Evolutionary conservation across 1,284 basidiomycete species (phyloP).

Genomic region (Phlebopus sp.): DNA sequence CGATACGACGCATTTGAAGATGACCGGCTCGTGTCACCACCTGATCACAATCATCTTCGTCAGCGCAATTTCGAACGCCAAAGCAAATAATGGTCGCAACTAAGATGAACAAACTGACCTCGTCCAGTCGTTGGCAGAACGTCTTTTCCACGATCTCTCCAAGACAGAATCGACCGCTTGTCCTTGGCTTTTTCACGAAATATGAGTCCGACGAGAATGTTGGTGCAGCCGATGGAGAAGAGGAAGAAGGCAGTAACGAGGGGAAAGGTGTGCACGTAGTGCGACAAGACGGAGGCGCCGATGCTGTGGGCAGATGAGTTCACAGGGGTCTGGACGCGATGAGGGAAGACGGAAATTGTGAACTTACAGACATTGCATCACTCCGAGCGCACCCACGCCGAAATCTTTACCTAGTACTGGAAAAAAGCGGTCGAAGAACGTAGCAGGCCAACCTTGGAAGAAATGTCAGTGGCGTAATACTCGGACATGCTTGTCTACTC

Average conservation of each 20-base stretch:
- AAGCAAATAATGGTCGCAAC: constrained; percentile 13
- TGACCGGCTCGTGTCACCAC: not conserved
- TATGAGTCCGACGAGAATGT: constrained; percentile 75
- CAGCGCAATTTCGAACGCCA: constrained; percentile 10
- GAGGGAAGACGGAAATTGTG: not conserved
- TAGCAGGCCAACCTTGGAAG: constrained; percentile 63
- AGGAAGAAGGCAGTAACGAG: constrained; percentile 84
- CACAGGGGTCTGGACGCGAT: not conserved
- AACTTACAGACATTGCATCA: constrained; percentile 75
- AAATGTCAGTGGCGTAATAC: constrained; percentile 34
- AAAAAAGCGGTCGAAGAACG: constrained; percentile 76
- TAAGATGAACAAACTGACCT: constrained; percentile 21
- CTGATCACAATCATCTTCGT: constrained; percentile 5
- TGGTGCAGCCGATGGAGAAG: constrained; percentile 80
- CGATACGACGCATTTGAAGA: constrained; percentile 7
- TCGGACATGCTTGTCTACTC: not conserved
- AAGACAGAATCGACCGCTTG: constrained; percentile 63
- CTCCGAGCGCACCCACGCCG: constrained; percentile 78
- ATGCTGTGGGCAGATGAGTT: constrained; percentile 40
- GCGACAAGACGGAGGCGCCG: constrained; percentile 78
- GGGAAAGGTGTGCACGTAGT: constrained; percentile 75
- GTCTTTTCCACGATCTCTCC: constrained; percentile 58
- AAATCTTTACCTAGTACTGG: constrained; percentile 84
- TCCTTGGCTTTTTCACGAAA: constrained; percentile 63
- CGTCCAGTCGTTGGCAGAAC: constrained; percentile 49